Base-by-base conservation (phyloP, 495 filamentous ascomycete genomes). In the Penicillium diatomitis region DNA sequence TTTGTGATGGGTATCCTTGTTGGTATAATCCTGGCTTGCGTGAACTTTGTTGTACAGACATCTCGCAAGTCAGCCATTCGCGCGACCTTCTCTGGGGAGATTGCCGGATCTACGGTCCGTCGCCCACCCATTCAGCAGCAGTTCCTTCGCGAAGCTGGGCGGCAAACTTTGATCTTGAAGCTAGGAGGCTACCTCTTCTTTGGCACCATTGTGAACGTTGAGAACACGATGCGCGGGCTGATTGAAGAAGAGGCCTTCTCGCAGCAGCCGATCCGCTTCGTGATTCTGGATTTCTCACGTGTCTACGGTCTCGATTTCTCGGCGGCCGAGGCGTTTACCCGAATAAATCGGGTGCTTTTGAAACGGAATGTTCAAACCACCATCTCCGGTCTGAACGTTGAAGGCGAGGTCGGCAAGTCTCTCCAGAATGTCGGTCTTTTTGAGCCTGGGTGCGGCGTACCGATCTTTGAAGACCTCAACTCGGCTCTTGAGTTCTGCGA, bases 231-330 rank as follows among this genome's bases (percentile, higher is more conserved):
- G 58, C 78, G 89, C 20, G 79, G 73, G 2, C 68, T 96, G 43
- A 84, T 97, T 32, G 79, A 88, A 37, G 88, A 92, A 20, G 82
- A 95, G 41, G 77, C 81, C 2, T 96, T 95, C 64, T 70, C 69
- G 34, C 60, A 72, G 41, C 81, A 79, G 29, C 91, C 90, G 1
- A 95, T 96, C 57, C 82, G 86, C 50, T 97, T 86, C 63, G 68
- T 98, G 38, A 82, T 97, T n/a, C 70, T 98, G 37, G 92, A 97
- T 58, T 77, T 98, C 48, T 78, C 79, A 55, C 82, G 90, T 48
- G 91, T 98, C 55, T 90, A 87, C 10, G 92, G 92, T 6, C 71
- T 97, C 27, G 92, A 98, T 67, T 97, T 92, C 64, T 96, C 91
- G 1, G 90, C 94, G 7, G 90, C 88, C 4, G 92, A 97, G 63